Base-by-base conservation (phyloP, 768 basidiomycete species). In the Chalciporus piperatus region DNA sequence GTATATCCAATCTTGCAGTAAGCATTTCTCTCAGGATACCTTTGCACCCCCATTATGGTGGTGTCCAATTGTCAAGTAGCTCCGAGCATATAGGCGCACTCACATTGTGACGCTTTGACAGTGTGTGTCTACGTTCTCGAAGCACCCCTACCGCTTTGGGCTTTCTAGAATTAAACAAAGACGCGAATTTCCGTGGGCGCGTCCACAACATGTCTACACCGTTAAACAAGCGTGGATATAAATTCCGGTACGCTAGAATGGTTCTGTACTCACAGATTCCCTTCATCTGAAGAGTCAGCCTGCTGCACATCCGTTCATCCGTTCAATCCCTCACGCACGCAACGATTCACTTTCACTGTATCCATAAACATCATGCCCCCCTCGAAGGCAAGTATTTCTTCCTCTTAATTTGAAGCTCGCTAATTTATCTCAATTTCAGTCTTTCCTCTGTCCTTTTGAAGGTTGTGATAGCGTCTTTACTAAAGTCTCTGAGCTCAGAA, bases 401-500 rank as follows among this genome's bases (percentile, higher is more conserved):
- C n/a, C 8, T n/a, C 11, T n/a, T 13, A 4, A 32, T 32, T 13
- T 32, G 30, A 13, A 32, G 1, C 30, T 12, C 12, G 30, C 30
- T 32, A 12, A 32, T 32, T 13, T 6, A 9, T 17, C 39, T 4
- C 3, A 59, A 23, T 25, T 43, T 20, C 10, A 49, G 58, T 44
- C 14, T n/a, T 47, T 30, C 28, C 7, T 48, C 2, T 59, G 58
- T 5, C 28, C 48, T 5, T 25, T 45, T 12, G 19, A 20, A 14
- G 8, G 16, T 47, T 59, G 58, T 33, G 23, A 13, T 20, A 38
- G 22, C 44, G 16, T 41, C 20, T 59, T 59, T 14, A 16, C 8
- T 6, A 51, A 6, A 35, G 41, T 41, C 16, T 56, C 27, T 38
- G 50, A 59, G 13, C 23, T 59, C 13, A 56, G 14, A 32, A 60